A percentile compares a stretch with the other conserved stretches of the same genome.
phyloP scores from a whole-genome alignment of 768 basidiomycete species.

The Porphyrellus cyaneotinctus region DNA sequence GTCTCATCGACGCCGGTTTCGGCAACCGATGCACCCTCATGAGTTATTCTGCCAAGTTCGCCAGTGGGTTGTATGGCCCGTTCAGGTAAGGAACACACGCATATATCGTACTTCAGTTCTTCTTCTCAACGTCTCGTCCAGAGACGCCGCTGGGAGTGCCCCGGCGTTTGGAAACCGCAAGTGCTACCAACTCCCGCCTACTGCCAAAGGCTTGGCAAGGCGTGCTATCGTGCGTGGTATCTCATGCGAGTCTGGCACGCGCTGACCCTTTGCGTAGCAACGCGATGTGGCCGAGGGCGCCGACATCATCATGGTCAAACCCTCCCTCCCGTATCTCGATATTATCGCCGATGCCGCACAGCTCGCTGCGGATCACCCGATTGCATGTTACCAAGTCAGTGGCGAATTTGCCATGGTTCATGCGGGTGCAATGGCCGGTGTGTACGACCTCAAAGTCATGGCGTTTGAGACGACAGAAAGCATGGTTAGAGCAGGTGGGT shows the following conservation, averaged over 20 bases:
- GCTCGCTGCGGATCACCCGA: slow-evolving; percentile 79
- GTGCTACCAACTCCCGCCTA: slow-evolving; percentile 95
- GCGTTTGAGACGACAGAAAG: slow-evolving; percentile 91
- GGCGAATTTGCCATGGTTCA: slow-evolving; percentile 98
- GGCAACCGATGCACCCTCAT: slow-evolving; percentile 91
- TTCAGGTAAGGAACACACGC: slow-evolving; percentile 61
- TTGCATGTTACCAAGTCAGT: slow-evolving; percentile 97
- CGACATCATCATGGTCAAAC: slow-evolving; percentile 99
- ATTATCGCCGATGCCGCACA: slow-evolving; percentile 85
- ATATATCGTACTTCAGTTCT: background rate
- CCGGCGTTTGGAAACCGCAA: slow-evolving; percentile 94
- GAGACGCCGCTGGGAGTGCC: slow-evolving; percentile 96
- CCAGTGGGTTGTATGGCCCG: slow-evolving; percentile 91
- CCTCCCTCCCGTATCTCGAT: slow-evolving; percentile 93
- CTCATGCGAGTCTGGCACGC: background rate
- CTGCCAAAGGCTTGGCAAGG: slow-evolving; percentile 83
- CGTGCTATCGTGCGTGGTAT: slow-evolving; percentile 78
- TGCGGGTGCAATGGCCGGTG: slow-evolving; percentile 88
- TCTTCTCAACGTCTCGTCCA: slow-evolving; percentile 30
- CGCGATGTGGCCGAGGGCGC: slow-evolving; percentile 90
- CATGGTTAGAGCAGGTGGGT: slow-evolving; percentile 86
- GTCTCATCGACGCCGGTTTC: slow-evolving; percentile 75
- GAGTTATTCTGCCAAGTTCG: slow-evolving; percentile 98
- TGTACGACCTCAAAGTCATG: slow-evolving; percentile 91
- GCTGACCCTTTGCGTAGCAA: slow-evolving; percentile 45